These are phyloP conservation scores for Moricandia arvensis DNA, from an alignment of 345 rosid species.

Conservation along the genomic window DNA sequence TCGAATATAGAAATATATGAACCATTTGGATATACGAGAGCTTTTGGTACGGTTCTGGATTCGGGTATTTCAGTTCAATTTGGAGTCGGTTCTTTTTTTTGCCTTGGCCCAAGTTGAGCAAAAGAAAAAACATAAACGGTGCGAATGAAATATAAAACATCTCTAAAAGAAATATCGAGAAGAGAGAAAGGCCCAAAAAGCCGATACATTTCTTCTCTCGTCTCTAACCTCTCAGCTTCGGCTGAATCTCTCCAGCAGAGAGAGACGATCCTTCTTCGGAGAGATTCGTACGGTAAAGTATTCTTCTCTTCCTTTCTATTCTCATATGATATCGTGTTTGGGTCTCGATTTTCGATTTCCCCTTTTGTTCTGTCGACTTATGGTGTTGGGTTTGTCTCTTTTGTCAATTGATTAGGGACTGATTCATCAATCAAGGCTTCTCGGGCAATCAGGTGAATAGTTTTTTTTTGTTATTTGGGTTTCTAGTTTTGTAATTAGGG, in stretches of 20 bases:
- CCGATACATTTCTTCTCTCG: constrained; percentile 27
- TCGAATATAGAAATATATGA: no score
- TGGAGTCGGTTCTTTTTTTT: no score
- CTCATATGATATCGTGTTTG: background rate
- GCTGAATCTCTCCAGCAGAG: constrained; percentile 43
- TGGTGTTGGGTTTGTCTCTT: constrained; percentile 3
- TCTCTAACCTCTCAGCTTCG: constrained; percentile 33
- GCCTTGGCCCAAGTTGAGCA: no score
- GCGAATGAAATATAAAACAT: constrained; percentile 17
- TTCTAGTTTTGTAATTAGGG: constrained; percentile 15
- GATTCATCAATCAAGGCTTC: constrained; percentile 29
- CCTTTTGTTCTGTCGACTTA: constrained; percentile 17
- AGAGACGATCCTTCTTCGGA: constrained; percentile 26
- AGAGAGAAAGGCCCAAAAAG: constrained; percentile 17
- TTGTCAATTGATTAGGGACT: constrained; percentile 16
- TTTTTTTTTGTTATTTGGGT: background rate
- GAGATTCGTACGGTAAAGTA: constrained; percentile 29
- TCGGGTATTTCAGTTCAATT: no score
- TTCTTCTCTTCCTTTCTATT: background rate
- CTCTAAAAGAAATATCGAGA: constrained; percentile 2
- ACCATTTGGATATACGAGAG: no score
- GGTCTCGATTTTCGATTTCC: background rate
- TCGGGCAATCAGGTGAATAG: constrained; percentile 27
- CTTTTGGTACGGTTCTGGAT: no score
- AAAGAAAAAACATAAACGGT: background rate